Evolutionary conservation across 495 filamentous ascomycete genomes (phyloP).

Genomic region (Penicillium ucsense): DNA sequence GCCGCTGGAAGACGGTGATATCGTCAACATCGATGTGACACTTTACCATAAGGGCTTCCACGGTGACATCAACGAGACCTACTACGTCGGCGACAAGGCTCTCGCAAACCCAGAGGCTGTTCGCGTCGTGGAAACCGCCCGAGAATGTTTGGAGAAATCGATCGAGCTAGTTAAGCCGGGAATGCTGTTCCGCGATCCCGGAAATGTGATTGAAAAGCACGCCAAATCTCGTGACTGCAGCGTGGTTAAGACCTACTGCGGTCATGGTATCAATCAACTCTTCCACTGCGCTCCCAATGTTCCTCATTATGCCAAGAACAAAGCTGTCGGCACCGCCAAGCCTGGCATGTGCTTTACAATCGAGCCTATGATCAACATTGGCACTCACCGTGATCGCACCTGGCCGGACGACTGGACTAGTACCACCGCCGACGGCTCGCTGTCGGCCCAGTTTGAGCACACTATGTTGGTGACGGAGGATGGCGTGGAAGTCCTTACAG

Average conservation of each 20-base stretch:
- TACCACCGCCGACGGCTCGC: slow-evolving; percentile 68
- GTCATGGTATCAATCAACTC: slow-evolving; percentile 75
- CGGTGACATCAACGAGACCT: slow-evolving; percentile 85
- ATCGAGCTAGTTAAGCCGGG: slow-evolving; percentile 82
- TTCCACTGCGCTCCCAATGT: slow-evolving; percentile 82
- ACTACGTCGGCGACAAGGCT: slow-evolving; percentile 76
- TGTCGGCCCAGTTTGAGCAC: slow-evolving; percentile 89
- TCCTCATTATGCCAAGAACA: slow-evolving; percentile 85
- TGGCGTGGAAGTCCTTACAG: slow-evolving; percentile 89
- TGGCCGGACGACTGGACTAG: slow-evolving; percentile 94
- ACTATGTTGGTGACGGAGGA: slow-evolving; percentile 89
- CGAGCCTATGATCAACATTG: slow-evolving; percentile 83
- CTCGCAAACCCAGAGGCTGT: slow-evolving; percentile 66
- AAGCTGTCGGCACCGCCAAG: slow-evolving; percentile 79
- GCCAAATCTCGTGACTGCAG: slow-evolving; percentile 70
- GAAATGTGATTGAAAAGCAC: slow-evolving; percentile 75
- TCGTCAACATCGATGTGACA: slow-evolving; percentile 82
- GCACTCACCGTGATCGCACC: slow-evolving; percentile 69
- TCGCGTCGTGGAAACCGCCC: slow-evolving; percentile 73
- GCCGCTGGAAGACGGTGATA: slow-evolving; percentile 71
- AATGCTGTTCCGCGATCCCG: slow-evolving; percentile 74
- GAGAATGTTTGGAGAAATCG: slow-evolving; percentile 73
- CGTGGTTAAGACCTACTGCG: slow-evolving; percentile 83
- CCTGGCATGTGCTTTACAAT: slow-evolving; percentile 90
- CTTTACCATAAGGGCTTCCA: slow-evolving; percentile 83